These are phyloP conservation scores for Urtica urens DNA, from an alignment of 306 rosid species.

Conservation along the genomic window DNA sequence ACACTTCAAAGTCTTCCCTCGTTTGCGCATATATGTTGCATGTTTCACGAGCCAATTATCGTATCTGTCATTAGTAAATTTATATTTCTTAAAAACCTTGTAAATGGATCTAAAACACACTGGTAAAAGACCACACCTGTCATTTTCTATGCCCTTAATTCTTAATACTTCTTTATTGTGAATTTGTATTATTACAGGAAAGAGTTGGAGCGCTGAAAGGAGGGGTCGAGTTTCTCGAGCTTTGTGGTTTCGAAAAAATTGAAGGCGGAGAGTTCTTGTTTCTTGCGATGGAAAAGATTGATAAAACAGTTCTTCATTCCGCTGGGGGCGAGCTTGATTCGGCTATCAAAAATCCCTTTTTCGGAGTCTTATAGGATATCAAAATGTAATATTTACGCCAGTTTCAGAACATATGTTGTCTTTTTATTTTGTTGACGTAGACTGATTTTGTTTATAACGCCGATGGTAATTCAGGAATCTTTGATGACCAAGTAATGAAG, in stretches of 20 bases:
- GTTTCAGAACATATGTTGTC: neutral
- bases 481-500: no score
- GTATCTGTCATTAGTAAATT: neutral
- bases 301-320: slow-evolving; percentile 55
- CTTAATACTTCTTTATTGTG: neutral
- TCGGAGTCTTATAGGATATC: slow-evolving; percentile 55
- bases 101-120: neutral
- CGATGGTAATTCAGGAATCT: no score
- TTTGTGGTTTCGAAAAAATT: slow-evolving; percentile 79
- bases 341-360: slow-evolving; percentile 89
- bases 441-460: no score
- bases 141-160: neutral
- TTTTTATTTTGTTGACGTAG: no score
- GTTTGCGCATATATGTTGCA: neutral
- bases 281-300: slow-evolving; percentile 68
- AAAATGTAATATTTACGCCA: neutral
- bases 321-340: slow-evolving; percentile 88
- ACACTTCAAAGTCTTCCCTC: neutral
- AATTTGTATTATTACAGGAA: slow-evolving; percentile 42
- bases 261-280: slow-evolving; percentile 69
- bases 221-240: slow-evolving; percentile 76
- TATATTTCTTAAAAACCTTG: neutral
- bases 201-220: slow-evolving; percentile 79
- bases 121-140: neutral
- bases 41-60: neutral